Evolutionary conservation across 1,284 basidiomycete species (phyloP).

Genomic region (Phellinidium pouzarii): DNA sequence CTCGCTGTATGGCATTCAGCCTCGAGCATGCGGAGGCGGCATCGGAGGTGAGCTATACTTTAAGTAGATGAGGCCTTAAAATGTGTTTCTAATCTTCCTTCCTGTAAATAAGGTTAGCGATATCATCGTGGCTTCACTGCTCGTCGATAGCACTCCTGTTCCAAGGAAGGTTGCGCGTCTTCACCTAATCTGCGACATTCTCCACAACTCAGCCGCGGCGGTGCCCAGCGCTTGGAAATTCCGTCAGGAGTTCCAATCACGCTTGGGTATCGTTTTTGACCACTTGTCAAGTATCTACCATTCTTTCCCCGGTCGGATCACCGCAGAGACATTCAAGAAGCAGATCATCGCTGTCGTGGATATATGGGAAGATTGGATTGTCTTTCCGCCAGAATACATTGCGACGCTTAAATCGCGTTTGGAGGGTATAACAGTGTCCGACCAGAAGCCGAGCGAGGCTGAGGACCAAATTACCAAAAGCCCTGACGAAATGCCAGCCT

Average conservation of each 20-base stretch:
- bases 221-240: conserved; percentile 92
- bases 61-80: conserved; percentile 19
- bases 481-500: conserved; percentile 28
- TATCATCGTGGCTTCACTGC: conserved; percentile 76
- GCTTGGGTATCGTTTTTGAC: conserved; percentile 85
- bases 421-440: conserved; percentile 47
- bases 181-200: conserved; percentile 93
- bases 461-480: conserved; percentile 28
- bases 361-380: conserved; percentile 96
- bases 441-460: conserved; percentile 27
- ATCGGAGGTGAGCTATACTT: conserved; percentile 53
- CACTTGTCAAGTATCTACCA: conserved; percentile 90
- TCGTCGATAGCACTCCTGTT: conserved; percentile 84
- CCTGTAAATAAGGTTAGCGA: conserved; percentile 61
- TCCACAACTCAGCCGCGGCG: conserved; percentile 90
- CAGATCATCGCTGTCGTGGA: conserved; percentile 82
- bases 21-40: conserved; percentile 93
- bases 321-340: conserved; percentile 88
- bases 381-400: conserved; percentile 82
- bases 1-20: conserved; percentile 92
- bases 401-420: conserved; percentile 63
- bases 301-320: conserved; percentile 87
- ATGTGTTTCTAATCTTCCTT: conserved; percentile 10
- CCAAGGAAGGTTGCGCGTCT: conserved; percentile 94
- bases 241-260: conserved; percentile 82